These are phyloP conservation scores for Parathielavia hyrcaniae DNA, from an alignment of 495 filamentous ascomycete species.

Conservation along the genomic window DNA sequence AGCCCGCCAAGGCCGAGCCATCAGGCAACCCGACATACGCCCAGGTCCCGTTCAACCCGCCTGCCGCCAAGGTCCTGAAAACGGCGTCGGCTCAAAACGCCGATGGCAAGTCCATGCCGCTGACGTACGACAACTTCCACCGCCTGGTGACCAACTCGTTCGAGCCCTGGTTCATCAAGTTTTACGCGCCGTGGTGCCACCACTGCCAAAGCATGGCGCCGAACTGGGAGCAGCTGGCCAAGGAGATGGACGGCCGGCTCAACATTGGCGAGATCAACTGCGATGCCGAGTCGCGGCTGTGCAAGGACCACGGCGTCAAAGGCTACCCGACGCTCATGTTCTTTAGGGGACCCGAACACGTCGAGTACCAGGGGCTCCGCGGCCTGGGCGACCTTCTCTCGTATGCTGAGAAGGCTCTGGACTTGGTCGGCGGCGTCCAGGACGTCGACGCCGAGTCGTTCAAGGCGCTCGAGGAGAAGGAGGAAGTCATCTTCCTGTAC, in stretches of 20 bases:
- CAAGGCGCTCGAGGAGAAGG: constrained; percentile 79
- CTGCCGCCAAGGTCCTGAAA: constrained; percentile 39
- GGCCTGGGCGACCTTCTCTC: constrained; percentile 84
- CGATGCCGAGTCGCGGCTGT: constrained; percentile 72
- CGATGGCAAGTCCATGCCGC: constrained; percentile 62
- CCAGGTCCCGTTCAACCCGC: background rate
- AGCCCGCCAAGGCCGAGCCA: constrained; percentile 8
- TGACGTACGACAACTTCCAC: constrained; percentile 83
- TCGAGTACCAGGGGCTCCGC: constrained; percentile 88
- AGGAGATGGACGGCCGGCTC: constrained; percentile 77
- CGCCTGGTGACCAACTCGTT: constrained; percentile 75
- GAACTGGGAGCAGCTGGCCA: constrained; percentile 81
- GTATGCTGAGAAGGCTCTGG: constrained; percentile 81
- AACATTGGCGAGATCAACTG: constrained; percentile 97
- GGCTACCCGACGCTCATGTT: constrained; percentile 87
- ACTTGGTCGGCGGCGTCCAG: constrained; percentile 65
- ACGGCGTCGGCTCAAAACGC: constrained; percentile 59
- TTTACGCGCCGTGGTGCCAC: constrained; percentile 94
- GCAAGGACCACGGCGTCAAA: constrained; percentile 74
- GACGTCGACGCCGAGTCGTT: constrained; percentile 73
- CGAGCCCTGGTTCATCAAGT: constrained; percentile 97
- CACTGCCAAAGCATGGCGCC: constrained; percentile 92
- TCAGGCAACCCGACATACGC: constrained; percentile 14
- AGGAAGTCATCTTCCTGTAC: constrained; percentile 94
- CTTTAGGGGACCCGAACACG: constrained; percentile 85